Evolutionary conservation across 345 rosid species (phyloP), one percentile per base, ranked within the genome.

Genomic region (Luvunga scandens): DNA sequence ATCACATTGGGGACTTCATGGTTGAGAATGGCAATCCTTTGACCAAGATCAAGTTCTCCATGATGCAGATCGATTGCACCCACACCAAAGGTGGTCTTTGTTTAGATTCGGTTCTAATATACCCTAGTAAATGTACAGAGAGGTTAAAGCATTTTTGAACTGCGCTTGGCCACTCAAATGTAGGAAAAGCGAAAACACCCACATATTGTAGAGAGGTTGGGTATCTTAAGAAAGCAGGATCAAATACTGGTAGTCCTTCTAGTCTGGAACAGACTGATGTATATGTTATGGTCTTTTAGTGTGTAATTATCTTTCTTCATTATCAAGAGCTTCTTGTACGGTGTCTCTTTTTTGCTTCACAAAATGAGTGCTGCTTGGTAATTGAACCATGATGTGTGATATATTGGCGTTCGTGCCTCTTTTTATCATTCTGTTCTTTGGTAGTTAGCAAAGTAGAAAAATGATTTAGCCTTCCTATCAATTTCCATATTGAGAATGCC

Each of bases 71-170:
- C 21, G 99, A 97, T 79, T 97, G 99, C 83, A 97, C 99, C 0
- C 99, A 97, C 82, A 94, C 98, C 24, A 97, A 97, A 85, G 99
- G 99, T 3, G 99, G 99, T 63, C 86, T 97, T 0, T 93, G 95
- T 82, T 57, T 97, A 79, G 98, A 97, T 81, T 90, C 92, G 55
- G 95, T 93, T 22, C 71, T 86, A 65, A 87, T 94, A 80, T 91
- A 79, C 84, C 99, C 99, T 2, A 87, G 90, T 77, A 85, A 82
- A 65, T 88, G 82, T 55, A 89, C 81, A 85, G 90, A 85, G 76
- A 87, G 87, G 93, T 86, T 92, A 68, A 84, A 68, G 86, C 89
- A 74, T 79, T 81, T 89, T 92, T 92, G 66, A 87, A 67, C 73
- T 36, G 79, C 81, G 71, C 66, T 82, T 84, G 75, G 75, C 83